These are phyloP conservation scores for Cicer arietinum DNA, from an alignment of 306 rosid genomes.

Conservation along the genomic window DNA sequence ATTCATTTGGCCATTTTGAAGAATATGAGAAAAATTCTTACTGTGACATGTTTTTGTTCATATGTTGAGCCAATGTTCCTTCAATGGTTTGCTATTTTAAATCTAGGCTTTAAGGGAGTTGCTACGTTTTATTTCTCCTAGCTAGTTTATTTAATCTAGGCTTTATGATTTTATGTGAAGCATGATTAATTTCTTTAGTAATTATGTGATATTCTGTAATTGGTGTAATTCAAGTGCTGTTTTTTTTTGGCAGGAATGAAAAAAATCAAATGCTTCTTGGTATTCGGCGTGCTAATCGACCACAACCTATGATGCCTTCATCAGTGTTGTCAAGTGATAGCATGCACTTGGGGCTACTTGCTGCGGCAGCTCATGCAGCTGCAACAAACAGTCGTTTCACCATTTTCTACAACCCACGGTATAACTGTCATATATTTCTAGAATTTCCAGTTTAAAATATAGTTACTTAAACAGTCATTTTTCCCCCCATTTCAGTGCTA, in stretches of 20 bases:
- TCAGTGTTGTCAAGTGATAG: conserved; percentile 97
- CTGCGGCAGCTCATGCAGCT: conserved; percentile 99
- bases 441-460: conserved; percentile 1
- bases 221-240: conserved; percentile 23
- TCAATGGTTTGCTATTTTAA: conserved; percentile 26
- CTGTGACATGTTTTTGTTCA: not conserved
- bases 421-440: conserved; percentile 30
- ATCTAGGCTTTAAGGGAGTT: conserved; percentile 21
- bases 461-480: not conserved
- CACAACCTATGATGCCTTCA: conserved; percentile 96
- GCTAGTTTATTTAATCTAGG: conserved; percentile 18
- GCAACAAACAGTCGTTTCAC: conserved; percentile 95
- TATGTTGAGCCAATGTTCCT: conserved; percentile 18
- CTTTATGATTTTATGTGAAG: not conserved
- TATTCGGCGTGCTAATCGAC: conserved; percentile 84
- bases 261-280: conserved; percentile 93
- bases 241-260: conserved; percentile 73
- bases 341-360: conserved; percentile 99
- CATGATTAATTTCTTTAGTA: conserved; percentile 1
- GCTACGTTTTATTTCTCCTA: not conserved
- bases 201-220: conserved; percentile 12
- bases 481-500: conserved; percentile 64
- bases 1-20: conserved; percentile 18
- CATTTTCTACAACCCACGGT: conserved; percentile 97
- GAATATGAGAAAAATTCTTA: conserved; percentile 7